Base-by-base conservation (phyloP, 441 rosid species). In the Populus tomentosa region DNA sequence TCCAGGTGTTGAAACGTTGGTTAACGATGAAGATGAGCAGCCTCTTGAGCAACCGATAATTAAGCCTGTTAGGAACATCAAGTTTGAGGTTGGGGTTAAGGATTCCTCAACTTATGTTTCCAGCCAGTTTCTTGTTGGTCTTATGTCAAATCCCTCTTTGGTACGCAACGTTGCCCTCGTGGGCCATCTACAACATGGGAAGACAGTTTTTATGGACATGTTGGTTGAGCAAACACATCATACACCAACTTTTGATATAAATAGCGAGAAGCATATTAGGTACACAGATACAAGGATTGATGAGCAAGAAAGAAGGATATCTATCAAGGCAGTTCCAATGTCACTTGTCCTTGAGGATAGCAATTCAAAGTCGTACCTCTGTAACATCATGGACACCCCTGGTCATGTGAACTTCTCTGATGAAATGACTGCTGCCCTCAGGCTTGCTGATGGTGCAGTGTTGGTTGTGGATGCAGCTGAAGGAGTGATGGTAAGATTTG, bases 341-440 rank as follows among this genome's bases (percentile, higher is more conserved):
- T 92, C 99, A 6, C 96, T 95, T 80, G 97, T 95, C 56, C 93
- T 95, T 32, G 99, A 93, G 80, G 98, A 95, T 80, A 91, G 96
- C 84, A 92, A 91, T 78, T 90, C 96, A 7, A 95, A 95, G 80
- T 93, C 99, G 0, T 93, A 90, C 78, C 92, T 95, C 7, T 95
- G 97, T 77, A 95, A 95, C 87, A 83, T 93, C 85, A 89, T 92
- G 88, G 99, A 95, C 83, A 88, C 99, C 30, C 99, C 99, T 50
- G 98, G 99, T 75, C 98, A 95, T 87, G 97, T 85, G 75, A 95
- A 93, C 74, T 93, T 95, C 85, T 95, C 98, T 70, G 99, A 95
- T 78, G 99, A 95, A 82, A 92, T 95, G 99, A 93, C 95, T 73
- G 99, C 99, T 78, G 97, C 98, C 77, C 86, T 93, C 71, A 89